A percentile compares a stretch with the other conserved stretches of the same genome.
Evolutionary conservation across 2,329 filamentous ascomycete species (phyloP).

Genomic region (Colletotrichum sp.): DNA sequence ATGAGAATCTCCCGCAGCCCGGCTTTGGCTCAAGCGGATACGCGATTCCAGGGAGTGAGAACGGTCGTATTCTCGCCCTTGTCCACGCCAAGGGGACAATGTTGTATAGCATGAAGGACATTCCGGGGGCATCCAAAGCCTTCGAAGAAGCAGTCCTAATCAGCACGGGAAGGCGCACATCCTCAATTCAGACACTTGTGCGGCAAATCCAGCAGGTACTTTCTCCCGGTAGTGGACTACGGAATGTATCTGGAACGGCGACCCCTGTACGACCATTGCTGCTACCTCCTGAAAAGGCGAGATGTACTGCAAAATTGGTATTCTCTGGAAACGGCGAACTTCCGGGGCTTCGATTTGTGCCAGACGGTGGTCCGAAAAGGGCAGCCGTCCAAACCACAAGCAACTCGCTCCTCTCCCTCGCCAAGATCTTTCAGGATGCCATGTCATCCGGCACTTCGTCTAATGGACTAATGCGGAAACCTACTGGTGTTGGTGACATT

Average conservation of each 20-base stretch:
- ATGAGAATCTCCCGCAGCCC: constrained; percentile 20
- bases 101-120: constrained; percentile 88
- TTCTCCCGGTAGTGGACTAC: constrained; percentile 37
- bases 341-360: constrained; percentile 77
- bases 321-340: constrained; percentile 79
- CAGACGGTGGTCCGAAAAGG: constrained; percentile 73
- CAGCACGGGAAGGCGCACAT: constrained; percentile 73
- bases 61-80: constrained; percentile 90
- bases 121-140: constrained; percentile 78
- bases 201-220: constrained; percentile 77
- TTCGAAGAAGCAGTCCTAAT: constrained; percentile 97
- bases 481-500: constrained; percentile 87
- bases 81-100: constrained; percentile 99
- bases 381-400: constrained; percentile 92
- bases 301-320: constrained; percentile 81
- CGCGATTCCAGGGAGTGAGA: constrained; percentile 82
- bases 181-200: constrained; percentile 80
- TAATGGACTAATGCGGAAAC: constrained; percentile 61
- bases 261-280: constrained; percentile 63
- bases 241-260: constrained; percentile 33
- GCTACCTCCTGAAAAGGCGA: constrained; percentile 81
- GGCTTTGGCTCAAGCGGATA: constrained; percentile 74
- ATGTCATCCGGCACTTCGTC: constrained; percentile 76
- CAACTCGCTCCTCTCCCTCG: constrained; percentile 91
- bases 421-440: constrained; percentile 97